A percentile compares a stretch with the other conserved stretches of the same genome.
Evolutionary conservation across 2,329 filamentous ascomycete genomes (phyloP).

Genomic region (Blastomyces percursus): DNA sequence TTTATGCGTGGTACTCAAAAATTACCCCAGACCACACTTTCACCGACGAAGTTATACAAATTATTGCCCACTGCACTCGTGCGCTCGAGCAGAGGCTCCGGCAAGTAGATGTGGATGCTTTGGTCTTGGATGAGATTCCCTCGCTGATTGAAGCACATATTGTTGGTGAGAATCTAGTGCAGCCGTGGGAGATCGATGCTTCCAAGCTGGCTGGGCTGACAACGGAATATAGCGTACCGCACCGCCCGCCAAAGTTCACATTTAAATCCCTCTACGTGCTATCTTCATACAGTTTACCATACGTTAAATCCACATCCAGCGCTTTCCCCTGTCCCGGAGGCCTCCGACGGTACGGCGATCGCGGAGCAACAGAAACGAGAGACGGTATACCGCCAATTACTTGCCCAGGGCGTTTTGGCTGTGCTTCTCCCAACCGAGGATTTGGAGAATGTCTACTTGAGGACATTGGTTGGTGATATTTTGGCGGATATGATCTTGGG

Average conservation of each 20-base stretch:
- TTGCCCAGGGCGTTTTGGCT: conserved; percentile 72
- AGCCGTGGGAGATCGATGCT: not conserved
- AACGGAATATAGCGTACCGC: conserved; percentile 53
- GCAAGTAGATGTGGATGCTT: conserved; percentile 67
- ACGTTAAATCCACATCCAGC: conserved; percentile 69
- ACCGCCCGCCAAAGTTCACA: conserved; percentile 50
- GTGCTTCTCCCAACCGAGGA: conserved; percentile 86
- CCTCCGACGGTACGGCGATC: conserved; percentile 40
- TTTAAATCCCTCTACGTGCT: conserved; percentile 48
- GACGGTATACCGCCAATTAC: conserved; percentile 69
- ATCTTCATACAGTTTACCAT: conserved; percentile 67
- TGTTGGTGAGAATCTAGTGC: conserved; percentile 31
- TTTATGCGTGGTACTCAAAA: conserved; percentile 84
- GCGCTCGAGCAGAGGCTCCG: conserved; percentile 77
- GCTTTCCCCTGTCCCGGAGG: conserved; percentile 61
- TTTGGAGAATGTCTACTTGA: conserved; percentile 74
- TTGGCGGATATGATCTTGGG: conserved; percentile 83
- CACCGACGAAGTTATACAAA: conserved; percentile 74
- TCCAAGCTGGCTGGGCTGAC: conserved; percentile 16
- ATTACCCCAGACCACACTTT: conserved; percentile 87
- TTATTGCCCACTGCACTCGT: conserved; percentile 84
- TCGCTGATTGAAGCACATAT: conserved; percentile 71
- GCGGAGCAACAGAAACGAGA: conserved; percentile 64
- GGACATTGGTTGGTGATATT: conserved; percentile 73
- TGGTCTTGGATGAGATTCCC: conserved; percentile 81